These are phyloP conservation scores for Peronosclerospora sorghi DNA, from an alignment of 352 stramenopile genomes.

Conservation along the genomic window DNA sequence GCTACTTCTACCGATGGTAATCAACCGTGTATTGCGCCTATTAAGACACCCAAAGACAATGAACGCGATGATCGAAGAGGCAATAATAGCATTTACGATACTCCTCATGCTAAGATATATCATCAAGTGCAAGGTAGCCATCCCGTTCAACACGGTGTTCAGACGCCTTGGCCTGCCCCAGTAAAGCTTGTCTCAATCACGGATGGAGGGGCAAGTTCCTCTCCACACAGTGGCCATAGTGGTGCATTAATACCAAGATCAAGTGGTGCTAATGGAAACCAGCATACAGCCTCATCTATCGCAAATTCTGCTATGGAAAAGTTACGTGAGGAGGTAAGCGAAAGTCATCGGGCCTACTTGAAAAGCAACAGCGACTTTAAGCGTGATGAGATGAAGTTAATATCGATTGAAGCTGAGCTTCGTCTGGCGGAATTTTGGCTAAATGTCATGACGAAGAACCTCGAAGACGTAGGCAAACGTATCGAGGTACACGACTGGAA, in stretches of 20 bases:
- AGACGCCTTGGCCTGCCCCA: conserved; percentile 7
- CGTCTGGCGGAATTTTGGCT: conserved; percentile 62
- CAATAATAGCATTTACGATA: background rate
- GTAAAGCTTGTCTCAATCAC: conserved; percentile 6
- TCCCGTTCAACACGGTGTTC: conserved; percentile 4
- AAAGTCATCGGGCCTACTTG: conserved; percentile 37
- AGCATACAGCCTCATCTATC: conserved; percentile 5
- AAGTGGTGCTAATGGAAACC: conserved; percentile 1
- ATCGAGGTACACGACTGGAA: conserved; percentile 77
- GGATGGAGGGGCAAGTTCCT: conserved; percentile 8
- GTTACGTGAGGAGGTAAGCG: conserved; percentile 24
- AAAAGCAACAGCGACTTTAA: conserved; percentile 51
- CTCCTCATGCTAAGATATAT: conserved; percentile 6
- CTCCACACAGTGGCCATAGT: conserved; percentile 6
- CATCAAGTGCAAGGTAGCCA: conserved; percentile 4
- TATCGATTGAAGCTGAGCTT: conserved; percentile 41
- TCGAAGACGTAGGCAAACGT: conserved; percentile 62
- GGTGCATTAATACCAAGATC: conserved; percentile 4
- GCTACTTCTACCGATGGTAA: background rate
- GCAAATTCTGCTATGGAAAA: conserved; percentile 30
- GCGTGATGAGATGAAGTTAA: conserved; percentile 44
- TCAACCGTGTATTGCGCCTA: background rate
- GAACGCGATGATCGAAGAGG: conserved; percentile 3
- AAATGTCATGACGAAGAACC: conserved; percentile 38
- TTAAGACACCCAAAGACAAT: background rate